These are phyloP conservation scores for Eucalyptus coolabah DNA, from an alignment of 345 rosid species.

Conservation along the genomic window DNA sequence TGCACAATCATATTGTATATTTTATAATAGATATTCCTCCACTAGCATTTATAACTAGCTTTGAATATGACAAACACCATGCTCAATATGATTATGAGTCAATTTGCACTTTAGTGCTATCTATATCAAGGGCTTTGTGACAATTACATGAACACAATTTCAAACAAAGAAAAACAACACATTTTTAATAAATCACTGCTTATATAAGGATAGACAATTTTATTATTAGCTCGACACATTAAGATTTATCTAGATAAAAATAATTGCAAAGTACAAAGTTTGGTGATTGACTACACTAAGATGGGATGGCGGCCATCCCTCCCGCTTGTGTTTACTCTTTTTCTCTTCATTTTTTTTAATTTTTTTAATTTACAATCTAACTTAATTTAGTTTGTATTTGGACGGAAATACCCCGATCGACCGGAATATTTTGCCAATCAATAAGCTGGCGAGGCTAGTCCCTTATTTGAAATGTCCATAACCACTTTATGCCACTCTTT, in stretches of 20 bases:
- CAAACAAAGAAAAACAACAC: neutral
- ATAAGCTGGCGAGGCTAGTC: rapidly evolving
- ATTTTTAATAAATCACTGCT: neutral
- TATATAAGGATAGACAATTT: neutral
- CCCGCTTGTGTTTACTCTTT: no score
- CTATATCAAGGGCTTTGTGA: neutral
- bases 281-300: neutral
- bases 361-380: no score
- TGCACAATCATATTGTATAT: neutral
- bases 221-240: neutral
- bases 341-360: no score
- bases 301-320: no score
- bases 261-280: neutral
- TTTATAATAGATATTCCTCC: neutral
- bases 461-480: no score
- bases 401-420: no score
- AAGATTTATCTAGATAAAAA: neutral
- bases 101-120: neutral
- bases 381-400: no score
- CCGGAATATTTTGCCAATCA: rapidly evolving
- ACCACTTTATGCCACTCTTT: no score
- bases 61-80: neutral
- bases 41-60: neutral
- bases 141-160: neutral
- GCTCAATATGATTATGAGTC: neutral